Percentiles rank a stretch among this genome's conserved stretches.
Conservation (phyloP, 2,329 filamentous ascomycete genomes). For the Sarocladiaceae sp. region DNA sequence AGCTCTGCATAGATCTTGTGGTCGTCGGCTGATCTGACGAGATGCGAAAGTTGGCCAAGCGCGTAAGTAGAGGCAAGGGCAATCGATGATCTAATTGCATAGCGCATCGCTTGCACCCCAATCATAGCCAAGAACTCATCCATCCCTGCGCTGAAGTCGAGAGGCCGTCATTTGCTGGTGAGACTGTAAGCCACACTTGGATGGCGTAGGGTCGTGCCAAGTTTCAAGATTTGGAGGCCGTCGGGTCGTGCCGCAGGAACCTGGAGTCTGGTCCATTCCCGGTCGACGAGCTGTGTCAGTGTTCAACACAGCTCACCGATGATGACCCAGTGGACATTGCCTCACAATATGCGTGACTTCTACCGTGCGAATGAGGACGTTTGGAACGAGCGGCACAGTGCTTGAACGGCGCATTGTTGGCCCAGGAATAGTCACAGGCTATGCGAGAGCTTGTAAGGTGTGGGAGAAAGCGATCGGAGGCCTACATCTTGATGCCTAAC, state of each 20-base stretch:
- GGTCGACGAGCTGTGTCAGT: not conserved
- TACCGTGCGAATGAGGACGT: no score
- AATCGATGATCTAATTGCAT: slow-evolving; percentile 85
- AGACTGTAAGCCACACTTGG: not conserved
- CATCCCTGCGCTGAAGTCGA: slow-evolving; percentile 43
- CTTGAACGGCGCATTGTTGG: not conserved
- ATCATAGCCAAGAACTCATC: slow-evolving; percentile 57
- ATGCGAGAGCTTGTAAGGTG: no score
- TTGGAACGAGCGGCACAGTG: not conserved
- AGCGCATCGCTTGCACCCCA: slow-evolving; percentile 76
- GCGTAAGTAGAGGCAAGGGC: slow-evolving; percentile 81
- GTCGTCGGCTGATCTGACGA: slow-evolving; percentile 75
- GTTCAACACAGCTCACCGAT: slow-evolving; percentile 1
- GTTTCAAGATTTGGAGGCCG: not conserved
- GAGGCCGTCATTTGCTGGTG: not conserved
- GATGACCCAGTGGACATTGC: slow-evolving; percentile 11
- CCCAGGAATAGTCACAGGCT: not conserved
- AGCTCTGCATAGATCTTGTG: slow-evolving; percentile 65
- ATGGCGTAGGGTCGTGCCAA: no score
- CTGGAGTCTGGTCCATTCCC: not conserved
- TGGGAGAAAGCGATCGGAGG: no score
- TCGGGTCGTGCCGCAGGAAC: not conserved
- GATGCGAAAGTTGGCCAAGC: slow-evolving; percentile 72
- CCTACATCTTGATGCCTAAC: no score
- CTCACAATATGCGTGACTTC: no score